Base-by-base conservation (phyloP, 208 protist genomes). In the Herpetomonas samuelpessoai region DNA sequence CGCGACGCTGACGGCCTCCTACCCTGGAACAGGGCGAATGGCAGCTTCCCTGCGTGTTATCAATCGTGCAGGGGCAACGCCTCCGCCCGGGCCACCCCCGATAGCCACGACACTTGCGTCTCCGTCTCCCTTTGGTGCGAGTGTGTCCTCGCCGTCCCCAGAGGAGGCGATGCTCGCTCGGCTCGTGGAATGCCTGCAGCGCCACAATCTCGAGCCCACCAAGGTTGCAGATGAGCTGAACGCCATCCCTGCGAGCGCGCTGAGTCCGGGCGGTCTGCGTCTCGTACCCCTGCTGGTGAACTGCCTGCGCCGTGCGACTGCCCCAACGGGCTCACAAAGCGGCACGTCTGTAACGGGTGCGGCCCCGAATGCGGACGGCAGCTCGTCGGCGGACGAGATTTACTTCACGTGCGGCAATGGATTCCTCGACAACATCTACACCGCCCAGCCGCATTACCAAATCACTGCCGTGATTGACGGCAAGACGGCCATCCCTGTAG, bases 351-450 rank as follows among this genome's bases (percentile, higher is more conserved):
- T 44, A 45, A 22, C 64, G 19, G 54, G 50, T 12, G 60, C 74
- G 25, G 65, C 66, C 12, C 63, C 71, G 2, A 22, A 53, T 24
- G 52, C 29, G 0, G 60, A 45, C 14, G 57, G 39, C 2, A 31
- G 41, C 10, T 2, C 35, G 1, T 14, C 28, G 9, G 29, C 28
- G n/a, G 78, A 81, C 47, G 63, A 73, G 39, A 55, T 93, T 38
- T 72, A 83, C 56, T 91, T 89, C 57, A 82, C 81, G 1, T 86
- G 77, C 54, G 62, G 70, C 12, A 74, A 72, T 25, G 81, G 76
- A 21, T 83, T 74, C 55, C 55, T 93, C 1, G 59, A 65, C 39
- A 88, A 93, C 67, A 68, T 93, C 41, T 79, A 88, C 69, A 89
- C 81, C 3, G 52, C 35, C 14, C 47, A 74, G 18, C 67, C 77